A percentile compares a stretch with the other conserved stretches of the same genome.
phyloP scores from a whole-genome alignment of 2,329 filamentous ascomycete species.

The Fusarium setosum region DNA sequence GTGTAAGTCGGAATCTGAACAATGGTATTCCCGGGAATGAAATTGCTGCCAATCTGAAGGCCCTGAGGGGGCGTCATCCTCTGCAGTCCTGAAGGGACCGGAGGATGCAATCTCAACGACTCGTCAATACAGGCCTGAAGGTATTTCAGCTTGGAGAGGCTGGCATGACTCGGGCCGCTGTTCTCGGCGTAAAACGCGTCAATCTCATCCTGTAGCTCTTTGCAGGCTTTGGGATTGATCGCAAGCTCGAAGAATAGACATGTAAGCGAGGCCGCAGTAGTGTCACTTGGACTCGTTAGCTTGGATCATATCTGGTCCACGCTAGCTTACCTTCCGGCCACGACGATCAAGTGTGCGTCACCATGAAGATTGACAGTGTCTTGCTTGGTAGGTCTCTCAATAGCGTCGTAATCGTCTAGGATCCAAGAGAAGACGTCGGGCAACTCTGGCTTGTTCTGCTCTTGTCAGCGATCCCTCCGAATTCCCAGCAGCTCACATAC shows the following conservation, averaged over 20 bases:
- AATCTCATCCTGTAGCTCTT: slow-evolving; percentile 4
- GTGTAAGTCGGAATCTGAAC: slow-evolving; percentile 9
- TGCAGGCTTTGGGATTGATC: slow-evolving; percentile 24
- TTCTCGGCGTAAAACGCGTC: slow-evolving; percentile 5
- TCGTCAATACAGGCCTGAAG: neutral
- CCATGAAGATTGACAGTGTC: slow-evolving; percentile 11
- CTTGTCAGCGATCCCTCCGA: neutral
- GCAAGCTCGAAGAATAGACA: slow-evolving; percentile 48
- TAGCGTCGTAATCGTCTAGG: slow-evolving; percentile 2
- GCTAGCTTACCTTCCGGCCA: slow-evolving; percentile 8
- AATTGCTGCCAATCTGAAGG: slow-evolving; percentile 2
- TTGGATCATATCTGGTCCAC: neutral
- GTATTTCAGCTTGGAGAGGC: neutral
- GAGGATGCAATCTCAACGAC: neutral
- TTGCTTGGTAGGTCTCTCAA: neutral
- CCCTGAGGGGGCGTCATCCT: slow-evolving; percentile 15
- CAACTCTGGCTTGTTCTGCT: slow-evolving; percentile 8
- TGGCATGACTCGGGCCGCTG: neutral
- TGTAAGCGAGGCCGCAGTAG: slow-evolving; percentile 48
- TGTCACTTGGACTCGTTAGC: slow-evolving; percentile 41
- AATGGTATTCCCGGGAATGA: slow-evolving; percentile 10
- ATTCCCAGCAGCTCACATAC: neutral
- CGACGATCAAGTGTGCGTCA: slow-evolving; percentile 14
- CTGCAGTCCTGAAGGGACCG: neutral
- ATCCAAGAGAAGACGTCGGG: slow-evolving; percentile 11